Evolutionary conservation across 2,329 filamentous ascomycete genomes (phyloP).

Genomic region (Paecilomyces sp.): DNA sequence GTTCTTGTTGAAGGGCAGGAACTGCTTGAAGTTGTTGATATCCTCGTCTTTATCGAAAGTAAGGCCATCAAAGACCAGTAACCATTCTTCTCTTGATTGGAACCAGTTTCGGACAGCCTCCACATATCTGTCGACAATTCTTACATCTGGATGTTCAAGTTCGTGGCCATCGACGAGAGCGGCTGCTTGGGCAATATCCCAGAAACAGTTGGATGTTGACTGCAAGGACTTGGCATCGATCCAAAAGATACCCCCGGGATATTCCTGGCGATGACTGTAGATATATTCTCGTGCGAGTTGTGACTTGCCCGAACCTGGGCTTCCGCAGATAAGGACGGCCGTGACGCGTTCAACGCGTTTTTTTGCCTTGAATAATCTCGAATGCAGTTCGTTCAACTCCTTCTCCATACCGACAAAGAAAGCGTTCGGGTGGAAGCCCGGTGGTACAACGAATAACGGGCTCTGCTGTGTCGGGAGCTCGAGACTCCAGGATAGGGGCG

Average conservation of each 20-base stretch:
- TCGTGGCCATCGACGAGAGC: slow-evolving; percentile 40
- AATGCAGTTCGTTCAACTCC: slow-evolving; percentile 53
- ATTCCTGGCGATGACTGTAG: slow-evolving; percentile 52
- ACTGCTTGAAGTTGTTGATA: slow-evolving; percentile 45
- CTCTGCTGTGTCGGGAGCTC: slow-evolving; percentile 16
- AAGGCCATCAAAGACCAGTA: slow-evolving; percentile 61
- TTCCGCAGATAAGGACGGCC: slow-evolving; percentile 57
- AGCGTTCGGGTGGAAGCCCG: slow-evolving; percentile 56
- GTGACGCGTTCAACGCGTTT: slow-evolving; percentile 53
- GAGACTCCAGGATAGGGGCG: slow-evolving; percentile 17
- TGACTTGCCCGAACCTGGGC: slow-evolving; percentile 62
- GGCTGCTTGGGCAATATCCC: slow-evolving; percentile 57
- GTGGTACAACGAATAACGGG: slow-evolving; percentile 41
- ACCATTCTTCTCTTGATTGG: slow-evolving; percentile 54
- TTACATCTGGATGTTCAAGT: slow-evolving; percentile 27
- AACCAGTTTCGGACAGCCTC: slow-evolving; percentile 56
- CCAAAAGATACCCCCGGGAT: slow-evolving; percentile 64
- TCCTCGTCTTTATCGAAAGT: slow-evolving; percentile 52
- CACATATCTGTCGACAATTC: slow-evolving; percentile 45
- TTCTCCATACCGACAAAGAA: slow-evolving; percentile 55
- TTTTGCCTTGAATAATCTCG: slow-evolving; percentile 51
- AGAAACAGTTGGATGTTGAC: slow-evolving; percentile 56
- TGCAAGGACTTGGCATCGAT: slow-evolving; percentile 54
- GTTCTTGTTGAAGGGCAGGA: slow-evolving; percentile 57
- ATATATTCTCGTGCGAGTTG: slow-evolving; percentile 63